Evolutionary conservation across 139 green algal genomes (phyloP), one percentile per base, ranked within the genome.

Genomic region (Volvox reticuliferus): DNA sequence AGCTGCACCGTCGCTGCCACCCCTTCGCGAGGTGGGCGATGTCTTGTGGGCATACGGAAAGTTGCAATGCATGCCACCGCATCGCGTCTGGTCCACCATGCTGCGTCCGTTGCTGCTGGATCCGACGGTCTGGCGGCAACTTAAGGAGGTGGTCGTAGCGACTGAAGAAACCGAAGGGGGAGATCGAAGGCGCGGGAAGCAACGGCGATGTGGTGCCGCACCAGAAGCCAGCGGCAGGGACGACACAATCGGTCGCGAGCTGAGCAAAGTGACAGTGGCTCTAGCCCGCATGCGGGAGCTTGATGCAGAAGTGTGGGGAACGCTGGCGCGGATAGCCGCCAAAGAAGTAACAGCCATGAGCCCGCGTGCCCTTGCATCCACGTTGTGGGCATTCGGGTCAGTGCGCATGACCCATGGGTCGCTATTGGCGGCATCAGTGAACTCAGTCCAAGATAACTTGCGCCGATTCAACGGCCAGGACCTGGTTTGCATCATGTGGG

Each of bases 11-110:
- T 22, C 63, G 80, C 50, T 19, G 81, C 81, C 37, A 35, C 76
- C 61, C 3, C 62, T 91, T 26, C 61, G 87, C 22, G 87, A 91
- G 87, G 14, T 91, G 19, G 62, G 55, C 14, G 87, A 91, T 32
- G 76, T 91, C 37, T 63, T 91, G 61, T 91, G 87, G 87, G 87
- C 87, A 35, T 91, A 86, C 35, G 87, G 87, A 0, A 84, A 35
- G 55, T 75, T 91, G 76, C 87, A 79, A 2, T 50, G 20, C 20
- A 67, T 68, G 76, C 87, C 87, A 28, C 76, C 75, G 22, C 26
- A 12, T 19, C 16, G 16, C 17, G 32, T 32, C 1, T 91, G 87
- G 87, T 33, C 16, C 3, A 3, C 21, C 24, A 21, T 86, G 76
- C 32, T 91, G 32, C 76, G 75, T 30, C 87, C 87, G 28, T 13